Percentiles rank a stretch among this genome's conserved stretches.
Conservation (phyloP, 129 eudicot species). For the Deinandra increscens region DNA sequence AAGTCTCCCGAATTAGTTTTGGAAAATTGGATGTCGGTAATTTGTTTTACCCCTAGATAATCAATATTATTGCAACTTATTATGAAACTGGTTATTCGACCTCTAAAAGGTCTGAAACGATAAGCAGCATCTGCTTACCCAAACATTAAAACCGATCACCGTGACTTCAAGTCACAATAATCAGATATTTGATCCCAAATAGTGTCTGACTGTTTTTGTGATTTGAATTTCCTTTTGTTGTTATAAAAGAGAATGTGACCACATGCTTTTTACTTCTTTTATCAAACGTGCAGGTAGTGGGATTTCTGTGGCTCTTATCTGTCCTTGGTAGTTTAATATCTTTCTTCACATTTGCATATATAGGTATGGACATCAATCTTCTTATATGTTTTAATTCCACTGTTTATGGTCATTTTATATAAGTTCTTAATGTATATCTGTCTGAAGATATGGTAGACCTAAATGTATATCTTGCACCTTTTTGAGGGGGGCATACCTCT, state of each 20-base stretch:
- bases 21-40: background rate
- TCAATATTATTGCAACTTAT: background rate
- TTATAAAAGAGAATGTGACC: constrained; percentile 16
- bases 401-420: constrained; percentile 9
- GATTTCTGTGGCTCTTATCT: constrained; percentile 85
- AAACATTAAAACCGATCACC: background rate
- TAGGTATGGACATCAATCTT: constrained; percentile 52
- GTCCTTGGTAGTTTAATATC: constrained; percentile 78
- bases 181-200: background rate
- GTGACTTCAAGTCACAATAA: background rate
- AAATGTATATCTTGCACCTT: no score
- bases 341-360: constrained; percentile 81
- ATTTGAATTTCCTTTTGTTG: background rate
- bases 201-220: background rate
- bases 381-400: background rate
- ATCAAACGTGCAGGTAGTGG: constrained; percentile 66
- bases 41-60: background rate
- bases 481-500: no score
- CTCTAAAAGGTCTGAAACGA: background rate
- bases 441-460: no score
- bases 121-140: background rate
- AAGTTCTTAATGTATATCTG: constrained; percentile 1
- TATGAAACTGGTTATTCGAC: constrained; percentile 3
- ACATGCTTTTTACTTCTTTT: background rate
- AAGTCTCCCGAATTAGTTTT: background rate